These are phyloP conservation scores for Calonectria pseudoreteaudii DNA, from an alignment of 2,329 filamentous ascomycete species.

Conservation along the genomic window DNA sequence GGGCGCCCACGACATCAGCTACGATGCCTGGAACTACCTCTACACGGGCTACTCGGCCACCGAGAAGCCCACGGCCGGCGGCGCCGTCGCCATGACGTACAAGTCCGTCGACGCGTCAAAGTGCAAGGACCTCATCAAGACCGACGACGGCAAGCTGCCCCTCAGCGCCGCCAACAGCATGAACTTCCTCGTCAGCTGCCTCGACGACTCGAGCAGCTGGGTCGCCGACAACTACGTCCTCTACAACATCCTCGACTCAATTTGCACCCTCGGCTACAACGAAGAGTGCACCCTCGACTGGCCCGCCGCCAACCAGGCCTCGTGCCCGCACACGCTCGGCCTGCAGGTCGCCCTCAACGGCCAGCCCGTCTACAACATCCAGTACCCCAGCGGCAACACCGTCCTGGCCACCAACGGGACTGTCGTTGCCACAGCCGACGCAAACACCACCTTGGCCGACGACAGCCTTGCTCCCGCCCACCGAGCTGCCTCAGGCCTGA, in stretches of 20 bases:
- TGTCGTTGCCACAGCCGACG: background rate
- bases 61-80: conserved; percentile 59
- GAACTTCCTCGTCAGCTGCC: conserved; percentile 62
- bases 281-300: conserved; percentile 60
- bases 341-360: conserved; percentile 48
- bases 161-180: conserved; percentile 64
- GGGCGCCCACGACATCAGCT: conserved; percentile 69
- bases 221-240: conserved; percentile 60
- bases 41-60: conserved; percentile 59
- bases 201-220: conserved; percentile 56
- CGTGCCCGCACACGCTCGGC: conserved; percentile 57
- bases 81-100: conserved; percentile 60
- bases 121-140: conserved; percentile 62
- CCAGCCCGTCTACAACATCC: conserved; percentile 59
- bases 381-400: conserved; percentile 57
- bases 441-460: conserved; percentile 5
- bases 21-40: conserved; percentile 74
- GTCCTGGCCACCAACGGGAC: conserved; percentile 49
- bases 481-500: conserved; percentile 22
- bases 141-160: conserved; percentile 52
- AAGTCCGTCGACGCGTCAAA: conserved; percentile 57
- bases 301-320: conserved; percentile 57
- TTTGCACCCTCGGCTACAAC: conserved; percentile 59
- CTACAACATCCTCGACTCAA: conserved; percentile 63
- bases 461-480: conserved; percentile 8